A percentile compares a stretch with the other conserved stretches of the same genome.
Evolutionary conservation across 225 moss, liverwort and hornwort genomes (phyloP).

Genomic region (Ulota crispa): DNA sequence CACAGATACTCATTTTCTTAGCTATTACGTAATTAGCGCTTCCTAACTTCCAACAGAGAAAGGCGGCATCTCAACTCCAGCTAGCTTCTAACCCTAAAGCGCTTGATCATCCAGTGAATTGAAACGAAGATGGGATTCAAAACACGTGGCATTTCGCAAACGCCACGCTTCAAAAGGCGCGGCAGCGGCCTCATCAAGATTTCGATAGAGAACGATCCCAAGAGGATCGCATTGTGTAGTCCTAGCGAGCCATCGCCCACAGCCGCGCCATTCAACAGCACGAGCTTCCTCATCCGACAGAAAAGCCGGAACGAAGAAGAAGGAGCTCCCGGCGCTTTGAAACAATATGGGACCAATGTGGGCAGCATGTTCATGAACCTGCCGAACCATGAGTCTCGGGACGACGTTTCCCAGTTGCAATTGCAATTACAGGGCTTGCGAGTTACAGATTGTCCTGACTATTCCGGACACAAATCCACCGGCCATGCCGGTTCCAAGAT

Average conservation of each 20-base stretch:
- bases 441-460: not conserved
- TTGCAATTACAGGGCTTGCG: not conserved
- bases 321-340: not conserved
- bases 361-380: not conserved
- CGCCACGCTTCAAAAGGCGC: not conserved
- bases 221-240: not conserved
- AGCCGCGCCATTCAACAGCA: slow-evolving; percentile 27
- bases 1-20: not conserved
- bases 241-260: not conserved
- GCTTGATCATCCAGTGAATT: not conserved
- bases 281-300: slow-evolving; percentile 16
- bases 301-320: not conserved
- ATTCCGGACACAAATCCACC: not conserved
- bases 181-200: not conserved
- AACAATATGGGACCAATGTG: slow-evolving; percentile 20
- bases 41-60: not conserved
- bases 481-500: not conserved
- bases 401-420: not conserved
- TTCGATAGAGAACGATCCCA: not conserved
- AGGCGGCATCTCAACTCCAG: not conserved
- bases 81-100: not conserved
- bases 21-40: not conserved
- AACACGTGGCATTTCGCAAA: not conserved
- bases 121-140: slow-evolving; percentile 1
- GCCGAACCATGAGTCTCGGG: not conserved